Evolutionary conservation across 2,329 filamentous ascomycete species (phyloP), one percentile per base, ranked within the genome.

Genomic region (Beauveria caledonica): DNA sequence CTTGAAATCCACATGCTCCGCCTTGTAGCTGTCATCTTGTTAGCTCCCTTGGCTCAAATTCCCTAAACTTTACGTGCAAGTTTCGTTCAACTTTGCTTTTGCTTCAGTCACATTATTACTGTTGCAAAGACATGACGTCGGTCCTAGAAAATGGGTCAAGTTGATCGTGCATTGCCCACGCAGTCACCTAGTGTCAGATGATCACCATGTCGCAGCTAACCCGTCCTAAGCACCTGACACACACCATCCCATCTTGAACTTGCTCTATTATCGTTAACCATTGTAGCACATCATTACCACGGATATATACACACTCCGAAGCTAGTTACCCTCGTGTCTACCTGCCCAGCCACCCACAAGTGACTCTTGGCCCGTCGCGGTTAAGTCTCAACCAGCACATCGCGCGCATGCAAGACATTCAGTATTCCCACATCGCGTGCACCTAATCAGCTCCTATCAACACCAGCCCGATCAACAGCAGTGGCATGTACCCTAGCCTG

Each of bases 181-280:
- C 54, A 53, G 48, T 54, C 29, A 54, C 29, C 49, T 54, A 17
- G 46, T 19, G 25, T 62, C 60, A 62, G 21, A 58, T 62, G 60
- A 62, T 42, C 54, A 58, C 49, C 19, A 40, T 19, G 48, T 53
- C n/a, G 44, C 60, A 58, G 25, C 48, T 33, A 46, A 51, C 10
- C 25, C 19, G 21, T 25, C 21, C 3, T 15, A 17, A 27, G 19
- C 58, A 60, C 58, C 44, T 60, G 58, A 60, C 48, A 23, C 57
- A 53, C 49, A 60, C 58, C 42, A 21, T 53, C 17, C 21, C 58
- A 46, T 46, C 9, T 25, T 11, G 9, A 53, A 55, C 23, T 60
- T 36, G 25, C 44, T 60, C 23, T 45, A 44, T 60, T 60, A 19
- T 40, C 29, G 6, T 60, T 42, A 39, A 19, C 17, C 13, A 39